Percentiles rank a stretch among this genome's conserved stretches.
These are phyloP conservation scores for Talaromyces marneffei DNA, from an alignment of 2,329 filamentous ascomycete species.

Conservation along the genomic window DNA sequence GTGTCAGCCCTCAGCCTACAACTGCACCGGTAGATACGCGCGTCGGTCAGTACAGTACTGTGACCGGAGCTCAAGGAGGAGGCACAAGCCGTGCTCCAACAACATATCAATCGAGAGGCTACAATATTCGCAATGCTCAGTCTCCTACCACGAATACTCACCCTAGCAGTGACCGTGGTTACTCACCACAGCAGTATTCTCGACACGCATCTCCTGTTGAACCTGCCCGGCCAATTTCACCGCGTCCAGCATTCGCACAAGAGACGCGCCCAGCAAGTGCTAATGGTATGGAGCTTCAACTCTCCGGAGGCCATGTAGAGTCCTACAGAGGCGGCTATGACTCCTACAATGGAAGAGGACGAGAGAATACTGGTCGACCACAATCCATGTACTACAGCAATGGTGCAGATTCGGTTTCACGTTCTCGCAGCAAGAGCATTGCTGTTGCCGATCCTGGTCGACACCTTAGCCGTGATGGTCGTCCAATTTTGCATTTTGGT, in stretches of 20 bases:
- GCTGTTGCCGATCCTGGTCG: slow-evolving; percentile 64
- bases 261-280: slow-evolving; percentile 46
- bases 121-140: slow-evolving; percentile 35
- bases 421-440: slow-evolving; percentile 72
- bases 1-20: slow-evolving; percentile 31
- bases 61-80: slow-evolving; percentile 20
- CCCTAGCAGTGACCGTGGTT: slow-evolving; percentile 34
- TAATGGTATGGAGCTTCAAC: slow-evolving; percentile 61
- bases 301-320: slow-evolving; percentile 52
- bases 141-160: slow-evolving; percentile 29
- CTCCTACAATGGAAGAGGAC: slow-evolving; percentile 24
- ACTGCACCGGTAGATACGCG: slow-evolving; percentile 22
- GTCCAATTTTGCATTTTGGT: slow-evolving; percentile 90
- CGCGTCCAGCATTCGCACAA: slow-evolving; percentile 48
- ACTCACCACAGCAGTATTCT: slow-evolving; percentile 41
- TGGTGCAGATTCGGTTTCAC: slow-evolving; percentile 44
- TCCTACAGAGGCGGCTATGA: slow-evolving; percentile 46
- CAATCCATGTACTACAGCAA: slow-evolving; percentile 50
- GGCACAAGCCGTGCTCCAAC: slow-evolving; percentile 35
- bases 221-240: slow-evolving; percentile 44
- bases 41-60: slow-evolving; percentile 36
- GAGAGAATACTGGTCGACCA: slow-evolving; percentile 40
- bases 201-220: slow-evolving; percentile 34
- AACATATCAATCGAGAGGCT: slow-evolving; percentile 40
- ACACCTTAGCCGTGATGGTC: slow-evolving; percentile 78